These are phyloP conservation scores for Pelargonium cotyledonis DNA, from an alignment of 441 rosid species.

Conservation along the genomic window DNA sequence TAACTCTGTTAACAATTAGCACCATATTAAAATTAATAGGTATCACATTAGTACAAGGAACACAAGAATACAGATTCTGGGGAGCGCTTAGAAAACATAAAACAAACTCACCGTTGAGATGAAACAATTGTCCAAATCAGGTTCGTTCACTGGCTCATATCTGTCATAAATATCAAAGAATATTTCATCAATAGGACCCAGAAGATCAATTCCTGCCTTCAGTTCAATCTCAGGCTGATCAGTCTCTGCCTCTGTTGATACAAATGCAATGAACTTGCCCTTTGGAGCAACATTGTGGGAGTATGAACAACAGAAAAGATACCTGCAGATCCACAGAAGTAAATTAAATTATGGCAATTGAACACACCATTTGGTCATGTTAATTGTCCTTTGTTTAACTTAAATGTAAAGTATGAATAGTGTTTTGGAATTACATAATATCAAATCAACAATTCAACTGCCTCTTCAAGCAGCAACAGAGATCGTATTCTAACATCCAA, in stretches of 20 bases:
- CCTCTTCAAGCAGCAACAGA: background rate
- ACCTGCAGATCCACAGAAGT: slow-evolving; percentile 26
- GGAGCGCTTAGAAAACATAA: background rate
- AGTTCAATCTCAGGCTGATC: slow-evolving; percentile 52
- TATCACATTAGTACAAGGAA: background rate
- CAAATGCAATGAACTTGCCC: slow-evolving; percentile 62
- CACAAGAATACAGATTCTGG: background rate
- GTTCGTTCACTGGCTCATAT: slow-evolving; percentile 40
- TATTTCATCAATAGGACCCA: slow-evolving; percentile 55
- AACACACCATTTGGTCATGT: background rate
- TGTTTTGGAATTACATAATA: background rate
- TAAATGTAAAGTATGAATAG: too few species aligned
- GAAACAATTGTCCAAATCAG: slow-evolving; percentile 49
- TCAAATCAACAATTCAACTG: background rate
- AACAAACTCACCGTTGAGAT: slow-evolving; percentile 46
- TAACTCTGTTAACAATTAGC: slow-evolving; percentile 36
- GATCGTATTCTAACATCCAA: background rate
- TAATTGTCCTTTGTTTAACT: too few species aligned
- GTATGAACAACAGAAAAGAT: slow-evolving; percentile 67
- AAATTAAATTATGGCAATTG: background rate
- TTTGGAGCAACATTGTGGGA: slow-evolving; percentile 67
- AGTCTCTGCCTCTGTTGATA: slow-evolving; percentile 64
- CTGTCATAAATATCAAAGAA: slow-evolving; percentile 56
- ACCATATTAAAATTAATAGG: background rate
- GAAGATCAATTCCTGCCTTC: slow-evolving; percentile 55